Evolutionary conservation across 2,329 filamentous ascomycete genomes (phyloP), one percentile per base, ranked within the genome.

Genomic region (Colletotrichum camelliae): DNA sequence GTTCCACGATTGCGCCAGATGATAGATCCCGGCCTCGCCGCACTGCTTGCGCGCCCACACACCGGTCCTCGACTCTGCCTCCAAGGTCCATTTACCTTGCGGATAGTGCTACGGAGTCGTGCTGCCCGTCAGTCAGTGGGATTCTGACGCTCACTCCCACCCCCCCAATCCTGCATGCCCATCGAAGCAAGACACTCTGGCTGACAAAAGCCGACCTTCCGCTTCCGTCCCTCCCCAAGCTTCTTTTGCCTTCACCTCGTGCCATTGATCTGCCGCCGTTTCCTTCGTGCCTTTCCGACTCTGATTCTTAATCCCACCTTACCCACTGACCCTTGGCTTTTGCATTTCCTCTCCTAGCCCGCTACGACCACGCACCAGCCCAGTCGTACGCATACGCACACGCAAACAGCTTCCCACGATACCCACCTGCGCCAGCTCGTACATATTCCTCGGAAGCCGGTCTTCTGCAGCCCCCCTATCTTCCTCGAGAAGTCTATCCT

Each of bases 361-460:
- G 69, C 55, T 62, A 58, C 39, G 70, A 71, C 67, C 39, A 61
- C 39, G 27, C 70, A 62, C 58, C 55, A 62, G 58, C 61, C 16
- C 37, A 61, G 37, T 13, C 37, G 18, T 35, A 52, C 64, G 27
- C 69, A 35, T 35, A 62, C 33, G 60, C 33, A 48, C 70, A 72
- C 37, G 57, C 67, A 27, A 52, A 48, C 39, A 62, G 37, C 55
- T 33, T 24, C 43, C 43, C 39, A 48, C 73, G 73, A 73, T 67
- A 73, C 55, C 70, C 33, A 73, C 64, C 69, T 43, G 16, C 27
- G 15, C 33, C 33, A 31, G 27, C 21, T 60, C 70, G 43, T 60
- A 75, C 24, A 75, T 75, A 75, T 61, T 73, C 43, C 62, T 67
- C 62, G 72, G 75, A 77, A 78, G 77, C 77, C 72, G 77, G 77